These are phyloP conservation scores for Quercus mongolica DNA, from an alignment of 306 rosid genomes.

Conservation along the genomic window DNA sequence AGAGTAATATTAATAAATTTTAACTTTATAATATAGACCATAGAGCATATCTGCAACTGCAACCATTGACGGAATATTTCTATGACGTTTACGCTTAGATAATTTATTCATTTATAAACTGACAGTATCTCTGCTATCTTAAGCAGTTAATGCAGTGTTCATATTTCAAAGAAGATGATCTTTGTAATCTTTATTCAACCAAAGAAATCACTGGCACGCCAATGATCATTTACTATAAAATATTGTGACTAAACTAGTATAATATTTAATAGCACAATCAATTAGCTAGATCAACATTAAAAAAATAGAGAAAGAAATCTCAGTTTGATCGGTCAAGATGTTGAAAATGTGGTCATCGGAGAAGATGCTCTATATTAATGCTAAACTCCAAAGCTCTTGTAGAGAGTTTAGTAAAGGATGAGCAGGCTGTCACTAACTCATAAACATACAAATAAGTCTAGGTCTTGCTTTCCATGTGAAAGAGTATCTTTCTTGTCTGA, in stretches of 20 bases:
- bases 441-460: not conserved
- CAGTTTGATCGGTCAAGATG: not conserved
- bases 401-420: not conserved
- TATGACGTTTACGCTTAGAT: too few species aligned
- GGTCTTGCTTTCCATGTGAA: not conserved
- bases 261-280: too few species aligned
- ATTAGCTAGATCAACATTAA: not conserved
- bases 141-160: not conserved
- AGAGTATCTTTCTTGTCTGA: not conserved
- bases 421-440: not conserved
- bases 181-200: constrained; percentile 5
- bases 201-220: not conserved
- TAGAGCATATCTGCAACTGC: too few species aligned
- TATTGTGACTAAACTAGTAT: too few species aligned
- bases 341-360: not conserved
- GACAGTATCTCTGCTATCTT: not conserved
- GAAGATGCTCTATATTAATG: not conserved
- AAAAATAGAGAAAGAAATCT: not conserved
- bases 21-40: too few species aligned
- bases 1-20: too few species aligned
- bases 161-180: not conserved
- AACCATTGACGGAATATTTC: too few species aligned
- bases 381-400: not conserved
- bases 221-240: not conserved
- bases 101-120: not conserved